Evolutionary conservation across 2,329 filamentous ascomycete genomes (phyloP).

Genomic region (Zymoseptoria crescenta): DNA sequence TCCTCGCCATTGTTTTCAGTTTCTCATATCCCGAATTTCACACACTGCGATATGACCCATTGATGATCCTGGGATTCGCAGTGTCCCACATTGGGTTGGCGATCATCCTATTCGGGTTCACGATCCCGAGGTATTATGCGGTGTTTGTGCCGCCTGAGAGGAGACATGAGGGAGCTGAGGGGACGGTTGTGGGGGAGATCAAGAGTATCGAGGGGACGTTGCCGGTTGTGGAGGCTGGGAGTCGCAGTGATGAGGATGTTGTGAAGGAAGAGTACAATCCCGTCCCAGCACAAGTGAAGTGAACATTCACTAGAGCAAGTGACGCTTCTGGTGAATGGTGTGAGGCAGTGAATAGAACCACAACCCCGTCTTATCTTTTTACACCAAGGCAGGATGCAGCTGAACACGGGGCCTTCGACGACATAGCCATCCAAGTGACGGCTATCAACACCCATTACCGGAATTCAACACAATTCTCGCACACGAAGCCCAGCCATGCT

Average conservation of each 20-base stretch:
- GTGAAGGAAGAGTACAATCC: background rate
- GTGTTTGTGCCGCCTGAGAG: constrained; percentile 44
- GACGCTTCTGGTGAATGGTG: background rate
- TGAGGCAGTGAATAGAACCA: background rate
- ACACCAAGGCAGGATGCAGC: background rate
- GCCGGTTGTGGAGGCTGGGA: background rate
- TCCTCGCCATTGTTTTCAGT: constrained; percentile 45
- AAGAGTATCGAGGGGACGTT: background rate
- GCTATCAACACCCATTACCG: no score
- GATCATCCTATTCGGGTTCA: constrained; percentile 41
- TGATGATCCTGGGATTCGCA: constrained; percentile 45
- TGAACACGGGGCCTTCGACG: background rate
- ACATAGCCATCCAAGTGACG: background rate
- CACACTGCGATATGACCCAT: constrained; percentile 41
- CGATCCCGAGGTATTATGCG: constrained; percentile 49
- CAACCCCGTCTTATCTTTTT: background rate
- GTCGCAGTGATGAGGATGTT: background rate
- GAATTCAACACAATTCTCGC: no score
- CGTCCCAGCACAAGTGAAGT: background rate
- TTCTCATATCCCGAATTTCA: constrained; percentile 48
- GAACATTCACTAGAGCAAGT: background rate
- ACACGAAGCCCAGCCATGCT: background rate
- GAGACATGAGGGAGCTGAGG: constrained; percentile 35
- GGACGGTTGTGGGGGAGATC: background rate
- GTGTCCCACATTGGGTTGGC: constrained; percentile 43